Evolutionary conservation across 179 eudicot species (phyloP).

Genomic region (Beta corolliflora): DNA sequence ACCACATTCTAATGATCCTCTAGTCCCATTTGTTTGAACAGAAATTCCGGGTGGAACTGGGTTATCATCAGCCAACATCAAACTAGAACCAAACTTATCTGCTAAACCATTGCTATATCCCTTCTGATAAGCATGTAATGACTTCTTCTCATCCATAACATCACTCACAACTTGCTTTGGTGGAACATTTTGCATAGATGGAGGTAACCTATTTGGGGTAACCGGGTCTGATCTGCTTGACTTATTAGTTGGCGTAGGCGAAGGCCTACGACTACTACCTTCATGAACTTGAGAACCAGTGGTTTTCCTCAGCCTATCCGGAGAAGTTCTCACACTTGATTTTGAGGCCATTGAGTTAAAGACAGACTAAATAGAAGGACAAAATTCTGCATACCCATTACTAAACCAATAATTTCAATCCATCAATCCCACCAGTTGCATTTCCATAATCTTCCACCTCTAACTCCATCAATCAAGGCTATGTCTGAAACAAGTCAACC

Average conservation of each 20-base stretch:
- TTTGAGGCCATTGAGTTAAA: conserved; percentile 65
- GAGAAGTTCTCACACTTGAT: conserved; percentile 42
- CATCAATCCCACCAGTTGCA: conserved; percentile 22
- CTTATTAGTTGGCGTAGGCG: conserved; percentile 31
- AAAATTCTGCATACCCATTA: conserved; percentile 32
- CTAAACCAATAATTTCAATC: conserved; percentile 28
- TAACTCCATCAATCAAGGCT: conserved; percentile 32
- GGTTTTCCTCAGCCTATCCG: conserved; percentile 43
- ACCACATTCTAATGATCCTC: conserved; percentile 31
- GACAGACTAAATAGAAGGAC: conserved; percentile 19
- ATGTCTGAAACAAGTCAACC: conserved; percentile 29
- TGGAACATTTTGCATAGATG: conserved; percentile 30
- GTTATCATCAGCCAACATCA: conserved; percentile 43
- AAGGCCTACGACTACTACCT: conserved; percentile 39
- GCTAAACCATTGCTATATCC: conserved; percentile 42
- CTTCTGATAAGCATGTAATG: conserved; percentile 36
- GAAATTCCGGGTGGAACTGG: conserved; percentile 24
- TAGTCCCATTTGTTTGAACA: conserved; percentile 28
- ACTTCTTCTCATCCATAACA: conserved; percentile 36
- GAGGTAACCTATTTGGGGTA: conserved; percentile 31
- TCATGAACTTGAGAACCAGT: conserved; percentile 36
- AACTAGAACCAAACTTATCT: conserved; percentile 45
- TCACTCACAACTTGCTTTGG: conserved; percentile 34
- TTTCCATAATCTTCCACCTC: conserved; percentile 33
- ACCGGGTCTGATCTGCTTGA: conserved; percentile 31